Evolutionary conservation across 1,284 basidiomycete genomes (phyloP).

Genomic region (Rhizoctonia solani): DNA sequence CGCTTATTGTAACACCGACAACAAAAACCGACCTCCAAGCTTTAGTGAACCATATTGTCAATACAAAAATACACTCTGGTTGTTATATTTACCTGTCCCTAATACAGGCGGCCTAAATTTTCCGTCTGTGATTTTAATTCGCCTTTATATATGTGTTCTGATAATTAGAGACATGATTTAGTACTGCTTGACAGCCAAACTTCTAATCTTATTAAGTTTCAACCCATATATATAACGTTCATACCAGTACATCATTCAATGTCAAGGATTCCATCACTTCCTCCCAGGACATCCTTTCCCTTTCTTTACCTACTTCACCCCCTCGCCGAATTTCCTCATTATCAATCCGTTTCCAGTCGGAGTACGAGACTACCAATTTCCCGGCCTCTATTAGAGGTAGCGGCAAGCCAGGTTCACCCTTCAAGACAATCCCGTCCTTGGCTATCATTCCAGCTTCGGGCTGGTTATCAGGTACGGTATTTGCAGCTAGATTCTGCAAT

Average conservation of each 20-base stretch:
- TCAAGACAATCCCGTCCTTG: conserved; percentile 47
- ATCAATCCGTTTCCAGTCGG: conserved; percentile 71
- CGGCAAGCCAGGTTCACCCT: conserved; percentile 47
- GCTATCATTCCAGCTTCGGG: conserved; percentile 50
- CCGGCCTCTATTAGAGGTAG: conserved; percentile 57
- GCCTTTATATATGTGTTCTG: too few species aligned
- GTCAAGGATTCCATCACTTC: conserved; percentile 35
- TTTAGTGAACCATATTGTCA: too few species aligned
- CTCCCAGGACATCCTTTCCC: conserved; percentile 75
- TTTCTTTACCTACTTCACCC: conserved; percentile 63
- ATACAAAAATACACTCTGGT: too few species aligned
- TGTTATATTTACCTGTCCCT: too few species aligned
- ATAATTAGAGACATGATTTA: too few species aligned
- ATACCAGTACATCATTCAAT: background rate
- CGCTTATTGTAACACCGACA: too few species aligned
- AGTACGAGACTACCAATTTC: conserved; percentile 59
- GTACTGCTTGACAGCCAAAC: too few species aligned
- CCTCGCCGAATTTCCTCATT: conserved; percentile 68
- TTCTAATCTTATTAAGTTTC: too few species aligned
- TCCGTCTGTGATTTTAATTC: too few species aligned
- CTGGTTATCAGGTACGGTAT: conserved; percentile 38
- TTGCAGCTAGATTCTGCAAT: conserved; percentile 59
- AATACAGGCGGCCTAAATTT: too few species aligned
- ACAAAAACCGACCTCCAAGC: too few species aligned
- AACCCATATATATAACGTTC: too few species aligned